These are phyloP conservation scores for Kandelia obovata DNA, from an alignment of 345 rosid species.

Conservation along the genomic window DNA sequence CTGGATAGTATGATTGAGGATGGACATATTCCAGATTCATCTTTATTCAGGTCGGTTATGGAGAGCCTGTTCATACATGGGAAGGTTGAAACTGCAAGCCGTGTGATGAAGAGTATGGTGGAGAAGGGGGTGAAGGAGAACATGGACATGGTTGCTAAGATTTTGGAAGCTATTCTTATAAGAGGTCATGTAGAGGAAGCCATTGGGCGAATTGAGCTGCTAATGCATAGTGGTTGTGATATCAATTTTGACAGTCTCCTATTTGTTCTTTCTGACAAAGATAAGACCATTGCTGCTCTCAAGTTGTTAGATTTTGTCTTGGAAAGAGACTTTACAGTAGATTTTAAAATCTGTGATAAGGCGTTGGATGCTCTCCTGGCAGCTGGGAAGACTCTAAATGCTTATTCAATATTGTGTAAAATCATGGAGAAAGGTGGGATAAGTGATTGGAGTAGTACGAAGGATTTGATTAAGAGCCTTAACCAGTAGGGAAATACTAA, in stretches of 20 bases:
- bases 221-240: slow-evolving; percentile 49
- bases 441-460: slow-evolving; percentile 62
- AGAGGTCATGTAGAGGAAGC: slow-evolving; percentile 95
- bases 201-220: slow-evolving; percentile 71
- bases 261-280: slow-evolving; percentile 62
- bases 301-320: slow-evolving; percentile 69
- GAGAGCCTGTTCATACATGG: slow-evolving; percentile 81
- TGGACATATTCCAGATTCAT: slow-evolving; percentile 67
- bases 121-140: slow-evolving; percentile 74
- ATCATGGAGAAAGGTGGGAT: slow-evolving; percentile 70
- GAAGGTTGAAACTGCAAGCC: slow-evolving; percentile 87
- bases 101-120: slow-evolving; percentile 80
- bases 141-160: slow-evolving; percentile 71
- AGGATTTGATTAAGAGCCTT: slow-evolving; percentile 69
- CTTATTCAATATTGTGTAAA: slow-evolving; percentile 78
- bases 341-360: slow-evolving; percentile 68
- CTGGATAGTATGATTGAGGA: slow-evolving; percentile 83
- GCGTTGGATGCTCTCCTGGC: slow-evolving; percentile 75
- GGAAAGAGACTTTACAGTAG: slow-evolving; percentile 60
- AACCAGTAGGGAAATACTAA: slow-evolving; percentile 75
- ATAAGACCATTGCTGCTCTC: slow-evolving; percentile 77
- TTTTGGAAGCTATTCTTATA: slow-evolving; percentile 76
- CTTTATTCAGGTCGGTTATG: slow-evolving; percentile 70
- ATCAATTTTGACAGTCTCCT: slow-evolving; percentile 59
- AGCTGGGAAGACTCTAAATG: slow-evolving; percentile 86